These are phyloP conservation scores for Golubevia pallescens DNA, from an alignment of 1,284 basidiomycete genomes.

Conservation along the genomic window DNA sequence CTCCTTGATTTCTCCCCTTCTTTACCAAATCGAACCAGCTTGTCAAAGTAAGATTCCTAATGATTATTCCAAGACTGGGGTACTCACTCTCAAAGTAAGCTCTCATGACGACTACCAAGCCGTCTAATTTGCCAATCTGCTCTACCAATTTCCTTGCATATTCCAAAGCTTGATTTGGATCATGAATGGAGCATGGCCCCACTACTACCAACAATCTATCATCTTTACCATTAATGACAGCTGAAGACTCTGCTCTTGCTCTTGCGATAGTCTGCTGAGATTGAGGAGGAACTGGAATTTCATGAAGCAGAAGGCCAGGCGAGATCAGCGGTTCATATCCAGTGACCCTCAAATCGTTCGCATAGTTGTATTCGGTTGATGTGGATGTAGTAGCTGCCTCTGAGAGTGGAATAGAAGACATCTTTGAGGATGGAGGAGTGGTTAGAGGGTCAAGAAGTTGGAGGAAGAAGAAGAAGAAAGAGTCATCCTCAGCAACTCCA, in stretches of 20 bases:
- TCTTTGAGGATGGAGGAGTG: too few species aligned
- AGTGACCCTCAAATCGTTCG: slow-evolving; percentile 52
- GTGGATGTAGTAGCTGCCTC: too few species aligned
- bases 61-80: background rate
- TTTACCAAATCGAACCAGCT: too few species aligned
- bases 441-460: too few species aligned
- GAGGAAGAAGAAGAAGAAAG: too few species aligned
- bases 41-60: background rate
- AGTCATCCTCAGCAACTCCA: too few species aligned
- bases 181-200: slow-evolving; percentile 63
- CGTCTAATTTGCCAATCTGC: slow-evolving; percentile 70
- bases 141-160: slow-evolving; percentile 49
- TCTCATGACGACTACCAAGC: slow-evolving; percentile 91
- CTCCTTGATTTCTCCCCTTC: too few species aligned
- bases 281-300: slow-evolving; percentile 44
- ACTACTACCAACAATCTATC: slow-evolving; percentile 60
- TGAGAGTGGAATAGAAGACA: too few species aligned
- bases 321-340: slow-evolving; percentile 61
- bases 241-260: slow-evolving; percentile 36
- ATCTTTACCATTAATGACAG: slow-evolving; percentile 49
- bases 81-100: slow-evolving; percentile 76
- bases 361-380: slow-evolving; percentile 18
- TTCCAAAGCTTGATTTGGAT: slow-evolving; percentile 52
- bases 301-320: slow-evolving; percentile 50
- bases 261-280: slow-evolving; percentile 46